Percentiles rank a stretch among this genome's conserved stretches.
These are phyloP conservation scores for Alternaria brassicicola DNA, from an alignment of 2,329 filamentous ascomycete genomes.

Conservation along the genomic window DNA sequence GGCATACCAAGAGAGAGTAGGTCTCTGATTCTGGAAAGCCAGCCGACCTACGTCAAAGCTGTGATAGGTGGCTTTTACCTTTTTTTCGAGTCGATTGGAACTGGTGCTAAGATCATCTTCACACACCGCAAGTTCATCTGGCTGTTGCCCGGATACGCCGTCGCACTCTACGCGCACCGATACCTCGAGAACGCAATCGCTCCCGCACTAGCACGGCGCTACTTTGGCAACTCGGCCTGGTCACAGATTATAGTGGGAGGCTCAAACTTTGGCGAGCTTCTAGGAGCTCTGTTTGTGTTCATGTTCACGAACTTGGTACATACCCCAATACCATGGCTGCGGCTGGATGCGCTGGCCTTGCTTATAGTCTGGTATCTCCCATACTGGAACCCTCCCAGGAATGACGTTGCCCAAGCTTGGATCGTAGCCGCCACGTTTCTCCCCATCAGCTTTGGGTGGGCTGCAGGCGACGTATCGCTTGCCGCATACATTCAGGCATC, in stretches of 20 bases:
- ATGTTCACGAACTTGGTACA: conserved; percentile 57
- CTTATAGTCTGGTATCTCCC: conserved; percentile 58
- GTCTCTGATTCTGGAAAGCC: conserved; percentile 29
- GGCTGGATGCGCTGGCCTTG: conserved; percentile 55
- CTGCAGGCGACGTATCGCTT: conserved; percentile 59
- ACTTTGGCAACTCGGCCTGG: conserved; percentile 57
- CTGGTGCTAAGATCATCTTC: conserved; percentile 56
- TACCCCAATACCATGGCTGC: conserved; percentile 60
- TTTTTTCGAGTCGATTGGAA: conserved; percentile 56
- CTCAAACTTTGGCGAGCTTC: conserved; percentile 58
- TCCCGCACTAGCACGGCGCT: conserved; percentile 55
- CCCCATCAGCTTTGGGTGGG: conserved; percentile 57
- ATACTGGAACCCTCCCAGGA: conserved; percentile 52
- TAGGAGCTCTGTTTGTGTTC: conserved; percentile 58
- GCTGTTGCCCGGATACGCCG: conserved; percentile 57
- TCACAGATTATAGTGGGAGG: conserved; percentile 59
- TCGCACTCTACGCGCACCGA: conserved; percentile 58
- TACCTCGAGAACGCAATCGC: conserved; percentile 59
- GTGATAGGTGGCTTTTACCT: conserved; percentile 51
- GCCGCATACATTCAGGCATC: conserved; percentile 60
- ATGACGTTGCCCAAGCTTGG: conserved; percentile 55
- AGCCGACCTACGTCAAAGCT: conserved; percentile 48
- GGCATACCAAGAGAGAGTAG: conserved; percentile 36
- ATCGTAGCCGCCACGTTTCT: conserved; percentile 55
- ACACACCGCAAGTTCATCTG: conserved; percentile 57